phyloP scores from a whole-genome alignment of 2,329 filamentous ascomycete species.

The Onygenales sp. region DNA sequence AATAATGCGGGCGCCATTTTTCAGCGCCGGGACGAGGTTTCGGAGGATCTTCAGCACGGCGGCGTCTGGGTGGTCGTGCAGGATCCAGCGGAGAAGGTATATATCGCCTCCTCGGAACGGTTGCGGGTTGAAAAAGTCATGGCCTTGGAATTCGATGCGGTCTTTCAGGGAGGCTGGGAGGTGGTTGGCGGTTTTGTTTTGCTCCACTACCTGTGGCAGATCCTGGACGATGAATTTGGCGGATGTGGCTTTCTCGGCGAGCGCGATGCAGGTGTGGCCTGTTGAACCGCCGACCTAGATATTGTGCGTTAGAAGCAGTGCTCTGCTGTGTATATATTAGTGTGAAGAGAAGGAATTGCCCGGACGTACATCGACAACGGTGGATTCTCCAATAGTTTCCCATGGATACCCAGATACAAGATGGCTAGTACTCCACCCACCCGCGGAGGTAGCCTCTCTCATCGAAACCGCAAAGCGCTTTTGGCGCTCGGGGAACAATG shows the following conservation, averaged over 20 bases:
- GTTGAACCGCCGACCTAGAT: slow-evolving; percentile 14
- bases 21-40: slow-evolving; percentile 46
- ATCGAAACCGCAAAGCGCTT: background rate
- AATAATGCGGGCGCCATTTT: slow-evolving; percentile 42
- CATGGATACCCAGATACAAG: slow-evolving; percentile 5
- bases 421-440: background rate
- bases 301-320: too few species aligned
- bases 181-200: background rate
- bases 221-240: background rate
- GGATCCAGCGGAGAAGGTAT: slow-evolving; percentile 51
- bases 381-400: slow-evolving; percentile 14
- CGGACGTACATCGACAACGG: slow-evolving; percentile 29
- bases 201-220: background rate
- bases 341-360: too few species aligned
- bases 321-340: too few species aligned
- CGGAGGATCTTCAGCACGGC: slow-evolving; percentile 41
- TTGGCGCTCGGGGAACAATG: background rate
- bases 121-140: slow-evolving; percentile 52
- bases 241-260: background rate
- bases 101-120: slow-evolving; percentile 39
- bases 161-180: background rate
- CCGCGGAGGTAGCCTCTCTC: background rate
- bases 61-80: slow-evolving; percentile 52
- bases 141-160: slow-evolving; percentile 30
- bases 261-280: background rate